Evolutionary conservation across 2,329 filamentous ascomycete genomes (phyloP).

Genomic region (Aspergillus terreus): DNA sequence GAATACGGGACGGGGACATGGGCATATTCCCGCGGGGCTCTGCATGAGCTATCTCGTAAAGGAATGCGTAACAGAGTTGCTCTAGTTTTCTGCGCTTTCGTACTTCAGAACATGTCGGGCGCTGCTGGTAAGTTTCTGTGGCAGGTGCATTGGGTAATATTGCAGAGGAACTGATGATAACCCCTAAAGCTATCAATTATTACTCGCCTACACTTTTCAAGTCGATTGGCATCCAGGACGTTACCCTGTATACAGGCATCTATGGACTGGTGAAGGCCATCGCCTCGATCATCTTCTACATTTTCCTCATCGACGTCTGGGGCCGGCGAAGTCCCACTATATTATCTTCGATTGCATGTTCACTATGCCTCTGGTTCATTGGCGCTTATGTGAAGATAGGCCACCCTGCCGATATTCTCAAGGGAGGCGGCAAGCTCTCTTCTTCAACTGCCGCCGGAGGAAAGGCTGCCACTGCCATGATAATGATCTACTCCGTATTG

Average conservation of each 20-base stretch:
- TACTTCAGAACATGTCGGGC: constrained; percentile 13
- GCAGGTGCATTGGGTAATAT: not conserved
- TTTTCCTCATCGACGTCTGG: constrained; percentile 16
- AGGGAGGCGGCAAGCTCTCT: constrained; percentile 7
- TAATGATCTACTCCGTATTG: constrained; percentile 22
- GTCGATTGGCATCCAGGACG: constrained; percentile 16
- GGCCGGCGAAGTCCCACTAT: constrained; percentile 15
- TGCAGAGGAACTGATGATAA: not conserved
- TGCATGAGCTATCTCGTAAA: constrained; percentile 14
- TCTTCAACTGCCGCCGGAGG: constrained; percentile 15
- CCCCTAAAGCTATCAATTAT: constrained; percentile 14
- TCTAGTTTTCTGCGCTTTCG: constrained; percentile 38
- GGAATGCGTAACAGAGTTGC: constrained; percentile 41
- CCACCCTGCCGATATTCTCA: constrained; percentile 13
- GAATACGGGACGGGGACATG: constrained; percentile 20
- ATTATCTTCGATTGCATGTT: constrained; percentile 16
- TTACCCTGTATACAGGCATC: constrained; percentile 17
- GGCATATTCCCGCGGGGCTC: constrained; percentile 21
- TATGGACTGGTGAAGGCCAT: constrained; percentile 20
- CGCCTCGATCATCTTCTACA: constrained; percentile 18
- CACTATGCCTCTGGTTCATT: constrained; percentile 16
- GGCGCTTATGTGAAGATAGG: constrained; percentile 18
- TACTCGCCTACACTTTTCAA: constrained; percentile 17
- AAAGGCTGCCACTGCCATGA: constrained; percentile 16
- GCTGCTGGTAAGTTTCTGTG: constrained; percentile 3